Evolutionary conservation across 768 basidiomycete species (phyloP), one percentile per base, ranked within the genome.

Genomic region (Amanita muscaria): DNA sequence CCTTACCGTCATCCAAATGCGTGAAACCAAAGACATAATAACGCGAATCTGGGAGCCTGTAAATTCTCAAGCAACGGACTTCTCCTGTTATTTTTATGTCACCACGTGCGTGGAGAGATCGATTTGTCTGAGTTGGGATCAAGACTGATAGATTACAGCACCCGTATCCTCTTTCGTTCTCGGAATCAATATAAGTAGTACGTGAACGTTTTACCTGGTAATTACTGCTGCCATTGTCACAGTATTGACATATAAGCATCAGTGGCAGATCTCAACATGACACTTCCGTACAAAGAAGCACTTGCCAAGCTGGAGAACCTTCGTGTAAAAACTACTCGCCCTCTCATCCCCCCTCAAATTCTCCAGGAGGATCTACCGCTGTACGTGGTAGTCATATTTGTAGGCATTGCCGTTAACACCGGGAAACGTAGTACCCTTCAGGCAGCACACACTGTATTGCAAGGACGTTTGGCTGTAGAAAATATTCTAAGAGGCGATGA

Each of bases 331-430:
- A 82, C 76, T 12, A 91, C 84, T 14, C 72, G 91, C 32, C 92
- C 92, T 22, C 66, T 97, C 45, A 92, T 97, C 46, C 92, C 92
- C 40, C 92, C 92, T 16, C 91, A 93, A 58, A 94, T 97, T 49
- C 74, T 97, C 1, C 85, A 87, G 53, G 92, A 97, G 62, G 92
- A 97, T 62, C 73, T 88, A n/a, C 88, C 88, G 33, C 64, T 90
- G 86, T 88, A 64, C 41, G 78, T 66, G 49, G 24, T 35, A 33
- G 18, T 10, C 23, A 22, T 52, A 31, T 15, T 42, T 40, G 23
- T 50, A n/a, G 24, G 25, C 5, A 32, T 30, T 22, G 30, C 41
- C 35, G 49, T 35, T 50, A 18, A 16, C 39, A 34, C 49, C 36
- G 35, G 33, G 40, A 50, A 10, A 46, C 19, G 36, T 42, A 92